These are phyloP conservation scores for Dioscorea zingiberensis DNA, from an alignment of 106 monocot genomes.

Conservation along the genomic window DNA sequence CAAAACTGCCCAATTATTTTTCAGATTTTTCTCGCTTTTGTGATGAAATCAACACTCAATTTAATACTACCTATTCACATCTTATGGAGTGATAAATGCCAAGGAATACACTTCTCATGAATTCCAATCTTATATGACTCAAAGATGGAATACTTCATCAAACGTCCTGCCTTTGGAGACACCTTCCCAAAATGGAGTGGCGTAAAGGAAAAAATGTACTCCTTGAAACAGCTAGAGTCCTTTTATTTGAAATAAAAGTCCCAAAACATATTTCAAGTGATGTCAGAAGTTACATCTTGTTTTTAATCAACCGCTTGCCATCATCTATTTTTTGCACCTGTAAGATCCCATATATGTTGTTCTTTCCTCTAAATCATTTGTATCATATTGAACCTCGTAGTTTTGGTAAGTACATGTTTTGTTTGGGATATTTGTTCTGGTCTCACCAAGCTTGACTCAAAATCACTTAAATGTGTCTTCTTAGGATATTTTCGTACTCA, in stretches of 20 bases:
- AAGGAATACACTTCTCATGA: neutral
- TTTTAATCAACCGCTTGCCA: neutral
- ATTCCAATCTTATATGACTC: too few species aligned
- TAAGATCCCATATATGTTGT: neutral
- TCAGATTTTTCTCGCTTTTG: neutral
- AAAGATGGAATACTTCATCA: neutral
- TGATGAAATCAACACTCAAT: neutral
- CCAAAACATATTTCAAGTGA: neutral
- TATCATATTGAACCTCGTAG: too few species aligned
- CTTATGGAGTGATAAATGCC: neutral
- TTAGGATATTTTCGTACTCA: too few species aligned
- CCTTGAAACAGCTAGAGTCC: neutral
- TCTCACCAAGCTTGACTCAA: too few species aligned
- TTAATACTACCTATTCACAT: neutral
- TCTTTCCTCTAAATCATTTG: neutral
- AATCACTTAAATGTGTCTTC: too few species aligned
- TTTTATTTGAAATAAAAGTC: neutral
- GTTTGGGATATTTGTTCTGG: neutral
- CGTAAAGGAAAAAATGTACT: neutral
- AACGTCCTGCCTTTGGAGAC: neutral
- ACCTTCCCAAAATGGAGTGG: neutral
- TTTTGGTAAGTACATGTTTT: neutral
- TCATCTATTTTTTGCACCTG: neutral
- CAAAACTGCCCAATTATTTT: too few species aligned
- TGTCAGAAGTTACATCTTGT: neutral